Conservation (phyloP, 1,139 yeast species). For the Suhomyces anneliseae region DNA sequence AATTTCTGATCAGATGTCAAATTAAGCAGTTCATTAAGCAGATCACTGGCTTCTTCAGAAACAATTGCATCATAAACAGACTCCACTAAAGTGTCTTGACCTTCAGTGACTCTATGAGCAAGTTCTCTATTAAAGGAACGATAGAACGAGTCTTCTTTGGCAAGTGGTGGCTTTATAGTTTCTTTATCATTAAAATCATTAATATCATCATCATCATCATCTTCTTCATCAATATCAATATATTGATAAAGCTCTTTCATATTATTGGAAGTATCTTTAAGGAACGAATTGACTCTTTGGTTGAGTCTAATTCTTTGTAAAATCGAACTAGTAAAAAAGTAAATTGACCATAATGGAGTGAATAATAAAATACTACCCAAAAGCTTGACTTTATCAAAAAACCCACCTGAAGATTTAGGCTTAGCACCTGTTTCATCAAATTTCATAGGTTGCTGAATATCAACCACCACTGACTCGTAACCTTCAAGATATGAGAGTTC, state of each 20-base stretch:
- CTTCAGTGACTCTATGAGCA: slow-evolving; percentile 6
- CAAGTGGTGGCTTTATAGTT: slow-evolving; percentile 1
- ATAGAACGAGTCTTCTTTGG: slow-evolving; percentile 11
- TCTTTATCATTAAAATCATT: background rate
- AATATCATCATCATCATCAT: slow-evolving; percentile 11
- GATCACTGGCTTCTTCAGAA: slow-evolving; percentile 17
- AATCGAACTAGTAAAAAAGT: slow-evolving; percentile 46
- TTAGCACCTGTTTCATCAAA: slow-evolving; percentile 1
- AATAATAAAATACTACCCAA: slow-evolving; percentile 41
- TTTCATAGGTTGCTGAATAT: slow-evolving; percentile 37
- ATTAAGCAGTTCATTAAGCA: slow-evolving; percentile 20
- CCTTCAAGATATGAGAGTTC: slow-evolving; percentile 47
- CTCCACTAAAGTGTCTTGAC: slow-evolving; percentile 43
- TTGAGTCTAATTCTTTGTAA: slow-evolving; percentile 41
- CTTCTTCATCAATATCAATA: slow-evolving; percentile 12
- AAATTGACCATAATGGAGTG: slow-evolving; percentile 55
- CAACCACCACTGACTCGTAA: slow-evolving; percentile 57
- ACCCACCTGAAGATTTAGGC: background rate
- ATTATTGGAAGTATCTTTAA: slow-evolving; percentile 29
- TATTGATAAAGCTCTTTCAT: slow-evolving; percentile 32
- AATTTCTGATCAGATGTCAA: slow-evolving; percentile 45
- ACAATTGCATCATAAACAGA: slow-evolving; percentile 60
- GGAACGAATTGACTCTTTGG: slow-evolving; percentile 31
- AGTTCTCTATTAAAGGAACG: slow-evolving; percentile 19
- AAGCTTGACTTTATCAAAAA: slow-evolving; percentile 47